Percentiles rank a stretch among this genome's conserved stretches.
phyloP scores from a whole-genome alignment of 2,329 filamentous ascomycete species.

The Orbilia javanica region DNA sequence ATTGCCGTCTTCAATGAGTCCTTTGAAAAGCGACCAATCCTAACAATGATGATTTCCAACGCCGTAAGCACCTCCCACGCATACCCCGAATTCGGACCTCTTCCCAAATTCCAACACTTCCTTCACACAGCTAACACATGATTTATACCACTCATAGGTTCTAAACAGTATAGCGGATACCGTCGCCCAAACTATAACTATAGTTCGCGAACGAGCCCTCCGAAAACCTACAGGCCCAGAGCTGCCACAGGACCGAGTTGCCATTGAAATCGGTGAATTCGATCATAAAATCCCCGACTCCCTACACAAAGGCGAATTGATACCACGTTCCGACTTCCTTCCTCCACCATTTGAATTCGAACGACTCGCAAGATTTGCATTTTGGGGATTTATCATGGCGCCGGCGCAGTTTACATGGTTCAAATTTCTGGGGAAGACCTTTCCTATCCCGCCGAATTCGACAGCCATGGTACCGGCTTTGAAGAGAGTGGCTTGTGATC shows the following conservation, averaged over 20 bases:
- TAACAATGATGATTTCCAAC: conserved; percentile 99
- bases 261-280: conserved; percentile 89
- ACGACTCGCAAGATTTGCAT: conserved; percentile 93
- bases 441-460: conserved; percentile 76
- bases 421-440: conserved; percentile 81
- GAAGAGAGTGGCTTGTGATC: conserved; percentile 92
- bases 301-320: conserved; percentile 73
- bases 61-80: conserved; percentile 72
- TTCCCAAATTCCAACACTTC: conserved; percentile 35
- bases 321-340: conserved; percentile 73
- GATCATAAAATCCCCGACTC: conserved; percentile 81
- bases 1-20: conserved; percentile 91
- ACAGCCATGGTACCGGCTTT: conserved; percentile 81
- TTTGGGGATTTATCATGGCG: conserved; percentile 91
- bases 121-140: conserved; percentile 9
- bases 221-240: conserved; percentile 73
- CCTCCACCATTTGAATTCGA: conserved; percentile 96
- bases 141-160: conserved; percentile 70
- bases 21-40: conserved; percentile 92
- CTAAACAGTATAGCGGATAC: conserved; percentile 96
- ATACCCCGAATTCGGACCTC: conserved; percentile 27
- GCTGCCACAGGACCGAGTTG: conserved; percentile 77
- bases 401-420: conserved; percentile 98
- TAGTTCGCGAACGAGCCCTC: conserved; percentile 77
- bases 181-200: conserved; percentile 90